These are phyloP conservation scores for Ceratocystis eucalypticola DNA, from an alignment of 2,329 filamentous ascomycete genomes.

Conservation along the genomic window DNA sequence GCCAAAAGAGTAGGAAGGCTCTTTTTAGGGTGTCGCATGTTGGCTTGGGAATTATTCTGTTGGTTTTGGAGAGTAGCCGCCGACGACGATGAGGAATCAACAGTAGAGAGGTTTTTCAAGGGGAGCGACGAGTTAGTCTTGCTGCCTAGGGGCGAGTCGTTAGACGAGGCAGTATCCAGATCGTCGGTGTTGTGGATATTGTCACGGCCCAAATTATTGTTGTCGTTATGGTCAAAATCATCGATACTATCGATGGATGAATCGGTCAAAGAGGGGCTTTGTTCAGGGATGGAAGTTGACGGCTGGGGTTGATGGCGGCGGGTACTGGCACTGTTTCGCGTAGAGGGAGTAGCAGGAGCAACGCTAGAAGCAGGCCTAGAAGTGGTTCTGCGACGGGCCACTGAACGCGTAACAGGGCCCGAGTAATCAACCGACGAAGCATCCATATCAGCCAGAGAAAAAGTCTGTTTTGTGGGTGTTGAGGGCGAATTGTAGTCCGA, in stretches of 20 bases:
- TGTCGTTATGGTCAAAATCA: constrained; percentile 11
- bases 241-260: constrained; percentile 16
- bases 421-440: constrained; percentile 34
- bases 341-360: constrained; percentile 5
- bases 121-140: background rate
- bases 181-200: background rate
- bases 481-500: background rate
- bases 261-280: constrained; percentile 6
- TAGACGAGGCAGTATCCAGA: constrained; percentile 14
- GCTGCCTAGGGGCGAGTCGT: constrained; percentile 10
- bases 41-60: background rate
- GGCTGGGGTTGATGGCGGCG: background rate
- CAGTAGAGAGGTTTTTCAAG: background rate
- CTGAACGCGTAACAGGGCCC: constrained; percentile 65
- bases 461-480: constrained; percentile 13
- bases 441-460: constrained; percentile 7
- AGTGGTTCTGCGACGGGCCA: constrained; percentile 36
- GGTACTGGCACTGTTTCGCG: background rate
- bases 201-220: background rate
- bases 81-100: background rate
- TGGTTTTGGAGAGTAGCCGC: background rate
- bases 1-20: constrained; percentile 52
- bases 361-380: constrained; percentile 8
- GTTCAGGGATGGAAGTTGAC: constrained; percentile 6
- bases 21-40: constrained; percentile 21